Evolutionary conservation across 371 early-diverging fungal species (phyloP).

Genomic region (Nematocida sp.): DNA sequence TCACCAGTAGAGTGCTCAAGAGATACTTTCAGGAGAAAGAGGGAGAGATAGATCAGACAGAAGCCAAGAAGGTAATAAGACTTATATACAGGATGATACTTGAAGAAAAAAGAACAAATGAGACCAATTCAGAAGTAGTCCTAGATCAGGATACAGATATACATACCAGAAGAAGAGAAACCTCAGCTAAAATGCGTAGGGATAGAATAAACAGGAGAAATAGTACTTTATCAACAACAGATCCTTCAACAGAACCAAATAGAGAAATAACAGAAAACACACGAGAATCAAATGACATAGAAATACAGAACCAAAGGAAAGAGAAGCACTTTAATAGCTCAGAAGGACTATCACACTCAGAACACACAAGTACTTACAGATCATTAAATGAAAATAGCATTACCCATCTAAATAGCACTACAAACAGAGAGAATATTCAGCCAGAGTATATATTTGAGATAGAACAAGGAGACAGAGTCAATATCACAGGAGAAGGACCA

Average conservation of each 20-base stretch:
- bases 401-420: neutral
- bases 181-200: no score
- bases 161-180: neutral
- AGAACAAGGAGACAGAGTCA: neutral
- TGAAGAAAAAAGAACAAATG: neutral
- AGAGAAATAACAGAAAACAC: no score
- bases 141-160: neutral
- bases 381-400: neutral
- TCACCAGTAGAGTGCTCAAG: neutral
- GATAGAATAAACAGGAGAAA: no score
- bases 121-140: neutral
- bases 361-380: no score
- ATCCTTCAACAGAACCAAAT: no score
- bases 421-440: neutral
- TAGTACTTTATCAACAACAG: no score
- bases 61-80: neutral
- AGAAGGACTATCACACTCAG: no score
- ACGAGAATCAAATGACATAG: no score
- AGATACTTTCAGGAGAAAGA: constrained; percentile 36
- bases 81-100: neutral
- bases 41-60: neutral
- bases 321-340: no score
- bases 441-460: neutral
- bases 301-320: no score
- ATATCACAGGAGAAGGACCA: neutral